Evolutionary conservation across 2,329 filamentous ascomycete genomes (phyloP).

Genomic region (Drechmeria coniospora): DNA sequence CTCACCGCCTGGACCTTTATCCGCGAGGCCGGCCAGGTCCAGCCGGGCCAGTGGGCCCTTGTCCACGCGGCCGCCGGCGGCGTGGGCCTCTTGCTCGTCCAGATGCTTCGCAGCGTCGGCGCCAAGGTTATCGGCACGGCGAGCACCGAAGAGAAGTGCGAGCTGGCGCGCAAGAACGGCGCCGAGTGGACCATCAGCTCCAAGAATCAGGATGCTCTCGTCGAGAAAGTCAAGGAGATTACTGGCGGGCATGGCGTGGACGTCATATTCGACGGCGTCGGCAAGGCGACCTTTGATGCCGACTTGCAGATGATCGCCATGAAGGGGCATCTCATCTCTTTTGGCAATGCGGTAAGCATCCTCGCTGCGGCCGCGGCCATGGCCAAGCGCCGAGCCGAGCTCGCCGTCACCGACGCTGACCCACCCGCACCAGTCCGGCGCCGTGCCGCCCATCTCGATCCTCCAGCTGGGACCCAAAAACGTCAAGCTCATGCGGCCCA

Average conservation of each 20-base stretch:
- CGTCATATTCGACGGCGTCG: slow-evolving; percentile 76
- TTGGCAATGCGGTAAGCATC: slow-evolving; percentile 59
- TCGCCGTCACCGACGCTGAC: slow-evolving; percentile 2
- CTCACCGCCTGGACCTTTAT: slow-evolving; percentile 70
- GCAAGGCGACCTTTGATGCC: slow-evolving; percentile 69
- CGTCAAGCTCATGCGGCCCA: slow-evolving; percentile 59
- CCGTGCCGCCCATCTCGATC: slow-evolving; percentile 51
- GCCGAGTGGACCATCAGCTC: slow-evolving; percentile 63
- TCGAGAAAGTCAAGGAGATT: slow-evolving; percentile 46
- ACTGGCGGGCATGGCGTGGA: slow-evolving; percentile 59
- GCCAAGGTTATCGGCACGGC: slow-evolving; percentile 71
- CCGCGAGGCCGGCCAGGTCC: slow-evolving; percentile 59
- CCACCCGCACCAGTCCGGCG: slow-evolving; percentile 34
- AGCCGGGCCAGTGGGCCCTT: slow-evolving; percentile 66
- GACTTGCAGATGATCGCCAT: slow-evolving; percentile 57
- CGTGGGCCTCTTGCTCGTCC: slow-evolving; percentile 59
- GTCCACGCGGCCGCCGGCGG: slow-evolving; percentile 79
- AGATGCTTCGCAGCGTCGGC: slow-evolving; percentile 57
- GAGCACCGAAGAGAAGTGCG: slow-evolving; percentile 55
- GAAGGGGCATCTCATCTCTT: slow-evolving; percentile 65
- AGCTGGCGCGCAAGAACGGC: slow-evolving; percentile 52
- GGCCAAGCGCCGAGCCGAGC: neutral
- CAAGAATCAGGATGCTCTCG: slow-evolving; percentile 38
- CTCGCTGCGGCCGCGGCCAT: too few species aligned
- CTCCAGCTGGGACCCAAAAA: slow-evolving; percentile 56